A percentile compares a stretch with the other conserved stretches of the same genome.
Evolutionary conservation across 169 alveolate species (phyloP).

Genomic region (Eimeria necatrix): DNA sequence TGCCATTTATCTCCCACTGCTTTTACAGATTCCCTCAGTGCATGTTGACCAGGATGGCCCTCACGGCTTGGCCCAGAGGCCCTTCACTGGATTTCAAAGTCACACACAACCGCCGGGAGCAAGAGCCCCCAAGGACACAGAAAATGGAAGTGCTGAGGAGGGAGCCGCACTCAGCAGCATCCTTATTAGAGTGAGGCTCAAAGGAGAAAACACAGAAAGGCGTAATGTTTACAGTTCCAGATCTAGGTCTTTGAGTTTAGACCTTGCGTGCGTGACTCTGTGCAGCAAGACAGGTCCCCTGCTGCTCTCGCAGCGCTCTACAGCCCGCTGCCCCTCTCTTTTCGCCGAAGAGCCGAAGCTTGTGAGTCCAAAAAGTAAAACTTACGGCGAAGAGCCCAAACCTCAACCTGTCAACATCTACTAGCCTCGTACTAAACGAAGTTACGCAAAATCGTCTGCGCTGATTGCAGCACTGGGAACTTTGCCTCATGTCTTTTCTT

Average conservation of each 20-base stretch:
- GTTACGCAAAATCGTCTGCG: background rate
- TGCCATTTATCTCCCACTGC: slow-evolving; percentile 52
- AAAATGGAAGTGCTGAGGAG: background rate
- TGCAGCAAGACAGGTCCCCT: slow-evolving; percentile 63
- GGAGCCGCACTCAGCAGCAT: background rate
- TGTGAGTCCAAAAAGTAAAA: slow-evolving; percentile 5
- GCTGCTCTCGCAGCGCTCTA: slow-evolving; percentile 46
- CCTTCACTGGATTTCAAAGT: background rate
- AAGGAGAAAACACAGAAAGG: background rate
- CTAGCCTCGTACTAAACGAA: too few species aligned
- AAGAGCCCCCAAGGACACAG: background rate
- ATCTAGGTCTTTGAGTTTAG: background rate
- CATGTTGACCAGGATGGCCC: background rate
- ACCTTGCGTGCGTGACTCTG: background rate
- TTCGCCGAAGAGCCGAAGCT: slow-evolving; percentile 40
- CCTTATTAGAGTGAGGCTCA: background rate
- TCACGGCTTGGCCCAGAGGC: too few species aligned
- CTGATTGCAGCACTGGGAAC: background rate
- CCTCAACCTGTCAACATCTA: background rate
- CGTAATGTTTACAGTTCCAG: background rate
- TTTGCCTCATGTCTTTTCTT: too few species aligned
- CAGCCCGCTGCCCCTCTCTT: slow-evolving; percentile 43
- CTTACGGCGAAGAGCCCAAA: background rate
- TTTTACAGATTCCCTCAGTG: slow-evolving; percentile 32
- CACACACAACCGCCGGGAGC: background rate